These are phyloP conservation scores for Huiozyma naganishii DNA, from an alignment of 805 yeast species.

Conservation along the genomic window DNA sequence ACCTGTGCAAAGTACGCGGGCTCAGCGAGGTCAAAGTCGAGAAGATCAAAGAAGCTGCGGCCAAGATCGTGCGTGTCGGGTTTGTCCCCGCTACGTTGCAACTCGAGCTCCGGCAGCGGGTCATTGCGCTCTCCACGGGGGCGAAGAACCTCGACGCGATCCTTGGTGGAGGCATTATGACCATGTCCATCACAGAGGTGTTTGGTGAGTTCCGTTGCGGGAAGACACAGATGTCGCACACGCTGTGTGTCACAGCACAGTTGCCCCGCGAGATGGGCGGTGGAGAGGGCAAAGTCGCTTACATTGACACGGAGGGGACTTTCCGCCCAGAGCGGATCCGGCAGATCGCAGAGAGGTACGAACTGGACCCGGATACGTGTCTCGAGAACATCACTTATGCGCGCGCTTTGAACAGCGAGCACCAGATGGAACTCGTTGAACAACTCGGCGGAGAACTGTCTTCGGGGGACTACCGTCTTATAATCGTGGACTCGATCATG, in stretches of 20 bases:
- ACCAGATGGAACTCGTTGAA: slow-evolving; percentile 63
- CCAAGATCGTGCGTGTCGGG: slow-evolving; percentile 52
- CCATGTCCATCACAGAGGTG: slow-evolving; percentile 69
- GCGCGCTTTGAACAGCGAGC: slow-evolving; percentile 68
- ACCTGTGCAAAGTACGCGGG: slow-evolving; percentile 56
- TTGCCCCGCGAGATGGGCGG: slow-evolving; percentile 63
- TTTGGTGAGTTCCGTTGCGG: slow-evolving; percentile 78
- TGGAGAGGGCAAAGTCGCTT: slow-evolving; percentile 72
- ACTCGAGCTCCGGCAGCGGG: slow-evolving; percentile 51
- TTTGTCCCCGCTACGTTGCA: slow-evolving; percentile 67
- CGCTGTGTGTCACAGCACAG: slow-evolving; percentile 67
- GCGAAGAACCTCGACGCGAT: slow-evolving; percentile 57
- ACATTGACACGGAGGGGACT: slow-evolving; percentile 74
- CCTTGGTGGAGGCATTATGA: slow-evolving; percentile 66
- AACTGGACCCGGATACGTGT: slow-evolving; percentile 57
- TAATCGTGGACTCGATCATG: slow-evolving; percentile 66
- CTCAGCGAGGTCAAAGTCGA: slow-evolving; percentile 70
- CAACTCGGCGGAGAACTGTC: slow-evolving; percentile 56
- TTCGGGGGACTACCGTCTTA: slow-evolving; percentile 52
- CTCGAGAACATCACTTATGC: slow-evolving; percentile 67
- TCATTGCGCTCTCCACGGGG: slow-evolving; percentile 60
- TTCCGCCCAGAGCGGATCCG: slow-evolving; percentile 60
- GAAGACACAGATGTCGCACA: slow-evolving; percentile 72
- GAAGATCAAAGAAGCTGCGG: slow-evolving; percentile 63
- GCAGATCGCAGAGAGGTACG: slow-evolving; percentile 59